These are phyloP conservation scores for Prunus salicina DNA, from an alignment of 306 rosid genomes.

Conservation along the genomic window DNA sequence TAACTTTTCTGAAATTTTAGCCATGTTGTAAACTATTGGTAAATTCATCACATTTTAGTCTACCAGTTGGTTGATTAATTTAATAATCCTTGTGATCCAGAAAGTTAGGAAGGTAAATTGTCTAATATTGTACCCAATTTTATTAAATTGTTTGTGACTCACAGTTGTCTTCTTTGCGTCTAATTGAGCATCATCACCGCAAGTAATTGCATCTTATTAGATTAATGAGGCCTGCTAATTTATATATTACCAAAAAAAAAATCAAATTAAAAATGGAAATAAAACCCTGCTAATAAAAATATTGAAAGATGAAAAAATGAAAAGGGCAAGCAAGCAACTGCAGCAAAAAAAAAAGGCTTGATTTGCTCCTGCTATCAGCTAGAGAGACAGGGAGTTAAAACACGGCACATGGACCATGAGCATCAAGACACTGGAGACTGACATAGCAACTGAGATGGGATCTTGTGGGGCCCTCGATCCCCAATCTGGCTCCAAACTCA, in stretches of 20 bases:
- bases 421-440: background rate
- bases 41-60: too few relatives aligned
- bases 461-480: background rate
- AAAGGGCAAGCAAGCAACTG: background rate
- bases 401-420: conserved; percentile 22
- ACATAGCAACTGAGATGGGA: conserved; percentile 10
- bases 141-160: too few relatives aligned
- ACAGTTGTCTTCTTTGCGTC: background rate
- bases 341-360: too few relatives aligned
- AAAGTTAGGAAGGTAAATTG: background rate
- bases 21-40: background rate
- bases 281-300: background rate
- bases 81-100: background rate
- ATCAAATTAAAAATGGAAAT: background rate
- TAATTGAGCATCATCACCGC: background rate
- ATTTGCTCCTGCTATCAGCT: background rate
- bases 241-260: background rate
- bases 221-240: background rate
- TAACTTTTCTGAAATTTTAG: background rate
- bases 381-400: conserved; percentile 5
- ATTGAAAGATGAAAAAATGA: background rate
- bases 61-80: background rate
- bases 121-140: too few relatives aligned
- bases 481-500: background rate
- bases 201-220: background rate